Base-by-base conservation (phyloP, 345 rosid species). In the Luvunga scandens region DNA sequence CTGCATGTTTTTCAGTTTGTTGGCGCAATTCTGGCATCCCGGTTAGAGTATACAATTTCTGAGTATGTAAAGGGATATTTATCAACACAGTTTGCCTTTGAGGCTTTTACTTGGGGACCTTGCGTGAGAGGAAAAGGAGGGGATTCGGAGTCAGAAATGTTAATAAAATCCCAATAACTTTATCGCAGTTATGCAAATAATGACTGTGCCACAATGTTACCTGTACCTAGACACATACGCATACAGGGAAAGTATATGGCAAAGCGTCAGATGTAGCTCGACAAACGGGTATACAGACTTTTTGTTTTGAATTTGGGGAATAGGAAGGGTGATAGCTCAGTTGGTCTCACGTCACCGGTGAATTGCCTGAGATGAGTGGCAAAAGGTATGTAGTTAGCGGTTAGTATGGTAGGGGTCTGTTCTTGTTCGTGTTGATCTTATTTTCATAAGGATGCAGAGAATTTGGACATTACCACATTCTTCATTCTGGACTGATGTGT, bases 361-460 rank as follows among this genome's bases (percentile, higher is more conserved):
- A 84, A 31, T 75, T 86, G 76, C 97, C 97, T 21, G 88, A 91
- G 90, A 86, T 75, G 85, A 79, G 5, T 91, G 98, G 97, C 89
- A 81, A 84, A 81, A 78, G 75, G 72, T 92, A 88, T 57, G 97
- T 81, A 53, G 88, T 90, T 77, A 76, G 30, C 60, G 73, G 77
- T 77, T 87, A 83, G 84, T 69, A 72, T 31, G 66, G 63, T 60
- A 57, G 56, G 78, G 4, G 30, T 45, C 50, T 5, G 0, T 12
- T 45, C 16, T 45, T 45, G 50, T 45, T 45, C 2, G 50, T 45
- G 50, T 45, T 45, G 50, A 45, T 45, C 50, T 45, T 45, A 45
- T 45, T 45, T 12, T 45, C 1, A 45, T 45, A 45, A 45, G 13
- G 50, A 45, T 45, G 18, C 50, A 13, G 18, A 45, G 16, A 45